phyloP scores from a whole-genome alignment of 23 red algal genomes.

The Gracilaria domingensis region DNA sequence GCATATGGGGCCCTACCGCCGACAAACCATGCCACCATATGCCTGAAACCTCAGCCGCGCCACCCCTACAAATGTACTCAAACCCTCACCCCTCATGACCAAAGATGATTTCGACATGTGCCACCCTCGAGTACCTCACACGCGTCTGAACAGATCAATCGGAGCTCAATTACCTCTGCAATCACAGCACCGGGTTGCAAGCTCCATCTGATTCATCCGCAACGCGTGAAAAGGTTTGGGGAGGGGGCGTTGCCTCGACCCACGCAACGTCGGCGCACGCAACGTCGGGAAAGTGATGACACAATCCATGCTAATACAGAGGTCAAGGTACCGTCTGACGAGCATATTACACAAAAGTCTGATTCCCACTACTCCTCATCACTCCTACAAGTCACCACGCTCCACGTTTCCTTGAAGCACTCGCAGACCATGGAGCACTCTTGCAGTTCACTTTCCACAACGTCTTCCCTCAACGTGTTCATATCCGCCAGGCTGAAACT shows the following conservation, averaged over 20 bases:
- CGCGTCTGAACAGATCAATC: too few species aligned
- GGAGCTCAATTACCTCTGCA: too few species aligned
- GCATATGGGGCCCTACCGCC: too few species aligned
- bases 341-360: slow-evolving; percentile 17
- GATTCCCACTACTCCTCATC: slow-evolving; percentile 52
- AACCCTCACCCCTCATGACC: too few species aligned
- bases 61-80: too few species aligned
- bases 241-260: too few species aligned
- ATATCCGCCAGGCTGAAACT: slow-evolving; percentile 65
- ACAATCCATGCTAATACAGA: slow-evolving; percentile 36
- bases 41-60: too few species aligned
- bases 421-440: slow-evolving; percentile 16
- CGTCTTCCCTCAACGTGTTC: slow-evolving; percentile 28
- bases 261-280: not conserved
- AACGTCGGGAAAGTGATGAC: slow-evolving; percentile 23
- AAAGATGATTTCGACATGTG: too few species aligned
- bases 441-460: slow-evolving; percentile 19
- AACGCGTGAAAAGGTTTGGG: not conserved
- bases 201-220: not conserved
- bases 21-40: too few species aligned
- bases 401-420: slow-evolving; percentile 61
- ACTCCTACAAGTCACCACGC: not conserved
- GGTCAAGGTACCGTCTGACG: not conserved
- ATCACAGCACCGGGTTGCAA: too few species aligned
- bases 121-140: too few species aligned